Percentiles rank a stretch among this genome's conserved stretches.
phyloP scores from a whole-genome alignment of 2,329 filamentous ascomycete species.

The Periconia sp. region DNA sequence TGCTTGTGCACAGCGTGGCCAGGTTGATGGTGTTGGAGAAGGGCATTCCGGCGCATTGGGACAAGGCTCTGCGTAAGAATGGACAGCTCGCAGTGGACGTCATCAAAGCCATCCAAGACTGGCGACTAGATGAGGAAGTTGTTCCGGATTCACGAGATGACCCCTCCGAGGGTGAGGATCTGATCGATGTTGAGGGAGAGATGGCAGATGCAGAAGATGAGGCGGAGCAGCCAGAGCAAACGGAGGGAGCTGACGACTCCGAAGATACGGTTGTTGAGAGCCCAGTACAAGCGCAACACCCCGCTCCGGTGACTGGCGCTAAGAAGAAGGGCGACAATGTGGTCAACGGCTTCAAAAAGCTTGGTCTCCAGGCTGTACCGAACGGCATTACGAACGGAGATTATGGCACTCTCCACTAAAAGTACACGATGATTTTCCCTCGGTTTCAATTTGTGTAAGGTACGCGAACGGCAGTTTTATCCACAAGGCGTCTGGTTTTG shows the following conservation, averaged over 20 bases:
- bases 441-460: constrained; percentile 21
- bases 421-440: constrained; percentile 2
- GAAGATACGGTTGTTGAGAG: constrained; percentile 34
- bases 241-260: constrained; percentile 25
- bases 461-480: too few relatives aligned
- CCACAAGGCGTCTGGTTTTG: neutral
- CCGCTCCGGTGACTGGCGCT: constrained; percentile 2
- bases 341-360: constrained; percentile 29
- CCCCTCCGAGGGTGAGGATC: constrained; percentile 45
- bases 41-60: constrained; percentile 60
- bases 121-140: constrained; percentile 55
- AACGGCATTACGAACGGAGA: constrained; percentile 37
- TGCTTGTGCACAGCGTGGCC: constrained; percentile 57
- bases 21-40: constrained; percentile 58
- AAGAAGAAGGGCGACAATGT: constrained; percentile 26
- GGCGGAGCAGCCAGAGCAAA: constrained; percentile 35
- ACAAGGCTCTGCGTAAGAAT: constrained; percentile 60
- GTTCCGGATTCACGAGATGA: constrained; percentile 59
- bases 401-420: constrained; percentile 33
- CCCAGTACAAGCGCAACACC: constrained; percentile 18
- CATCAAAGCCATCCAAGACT: constrained; percentile 60
- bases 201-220: constrained; percentile 44
- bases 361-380: constrained; percentile 34
- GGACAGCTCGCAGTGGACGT: constrained; percentile 63
- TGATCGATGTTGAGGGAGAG: constrained; percentile 42